Evolutionary conservation across 208 protist genomes (phyloP), one percentile per base, ranked within the genome.

Genomic region (Trichomonas vaginalis): DNA sequence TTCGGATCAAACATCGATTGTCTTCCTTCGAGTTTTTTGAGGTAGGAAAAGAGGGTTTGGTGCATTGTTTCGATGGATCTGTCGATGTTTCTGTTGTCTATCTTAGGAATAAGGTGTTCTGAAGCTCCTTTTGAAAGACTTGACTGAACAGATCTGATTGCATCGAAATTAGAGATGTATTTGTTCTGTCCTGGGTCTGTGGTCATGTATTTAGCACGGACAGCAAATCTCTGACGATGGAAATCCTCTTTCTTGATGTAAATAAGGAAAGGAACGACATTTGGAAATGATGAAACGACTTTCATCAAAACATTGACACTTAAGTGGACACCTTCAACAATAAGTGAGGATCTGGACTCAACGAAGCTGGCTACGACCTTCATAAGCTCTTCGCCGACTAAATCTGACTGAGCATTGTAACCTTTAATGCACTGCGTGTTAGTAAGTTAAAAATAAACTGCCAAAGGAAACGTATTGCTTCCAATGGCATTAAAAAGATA

Each of bases 241-340:
- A 88, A 88, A 21, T 88, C 48, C 37, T 83, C 70, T 37, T 95
- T 95, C 45, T 83, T 88, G 48, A 95, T 95, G 47, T 95, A 95
- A 39, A 95, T 47, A 17, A 95, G 32, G 95, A 95, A 95, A 8
- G 95, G 95, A 49, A 95, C 95, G 37, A 95, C 95, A 15, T 88
- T 88, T 3, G 46, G 95, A 32, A 88, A 87, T 9, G 39, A 14
- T 0, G 14, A 23, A 39, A 95, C 62, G n/a, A 83, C 9, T 48
- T 95, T 92, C 17, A 92, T 35, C 45, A 92, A 48, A 8, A 92
- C 40, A 92, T 48, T 27, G 27, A 92, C 45, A 4, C 45, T 56
- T 6, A 92, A 51, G 27, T 92, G 86, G 27, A 92, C 86, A 9
- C 86, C 86, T 92, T 92, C 86, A 32, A 92, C 86, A 51, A 92